Evolutionary conservation across 75 land plant species (phyloP), one percentile per base, ranked within the genome.

Genomic region (Pseudotsuga menziesii): DNA sequence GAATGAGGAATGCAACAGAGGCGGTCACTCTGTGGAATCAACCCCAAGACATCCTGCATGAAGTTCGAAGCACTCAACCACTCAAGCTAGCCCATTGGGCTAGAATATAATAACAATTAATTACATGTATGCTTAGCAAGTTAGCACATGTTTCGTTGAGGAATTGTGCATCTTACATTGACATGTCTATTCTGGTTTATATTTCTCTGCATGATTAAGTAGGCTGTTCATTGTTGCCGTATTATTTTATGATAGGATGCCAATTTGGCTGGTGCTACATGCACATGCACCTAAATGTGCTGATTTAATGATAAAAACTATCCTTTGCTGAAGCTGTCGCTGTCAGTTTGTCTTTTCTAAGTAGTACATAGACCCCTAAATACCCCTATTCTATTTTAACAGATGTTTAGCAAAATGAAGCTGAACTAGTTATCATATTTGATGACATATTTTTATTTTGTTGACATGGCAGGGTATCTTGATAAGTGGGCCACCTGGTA

Each of bases 401-500:
- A 48, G 52, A 48, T 48, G 0, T 29, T 27, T 36, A 19, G 23
- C 48, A 67, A 20, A 67, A 67, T 19, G 44, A 41, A 69, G 48
- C 25, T 19, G 16, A 39, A 41, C 23, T 41, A 29, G 32, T 27
- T 59, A 66, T 39, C 57, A 52, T 25, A 26, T 26, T 52, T n/a
- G 20, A 55, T 63, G 56, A 22, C 76, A 32, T 78, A 52, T 61
- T 29, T 67, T 57, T 74, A 17, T 77, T 15, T 80, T 59, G 14
- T 66, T 78, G 57, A 41, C 20, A 60, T 72, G 57, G 41, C 83
- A 97, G 99, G 98, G 95, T 70, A 83, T 97, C 71, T 92, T 97
- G 80, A 87, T 97, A 19, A 89, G 88, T 88, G 99, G 99, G 67
- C 95, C 99, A 59, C 99, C 98, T 58, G 99, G 97, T 58, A 97